Conservation (phyloP, 179 eudicot genomes). For the Beta corolliflora region DNA sequence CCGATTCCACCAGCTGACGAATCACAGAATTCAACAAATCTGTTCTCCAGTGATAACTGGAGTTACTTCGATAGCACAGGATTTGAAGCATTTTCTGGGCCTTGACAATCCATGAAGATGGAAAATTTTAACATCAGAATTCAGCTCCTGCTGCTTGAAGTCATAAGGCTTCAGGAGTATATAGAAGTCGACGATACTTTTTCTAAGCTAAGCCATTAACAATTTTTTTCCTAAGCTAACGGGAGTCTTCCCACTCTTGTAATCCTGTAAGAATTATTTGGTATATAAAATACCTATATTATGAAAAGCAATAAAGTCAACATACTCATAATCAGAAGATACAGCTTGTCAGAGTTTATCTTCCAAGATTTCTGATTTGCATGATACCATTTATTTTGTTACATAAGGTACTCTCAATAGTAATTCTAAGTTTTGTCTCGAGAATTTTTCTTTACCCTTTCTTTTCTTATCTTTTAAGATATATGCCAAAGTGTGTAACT, state of each 20-base stretch:
- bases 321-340: background rate
- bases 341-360: slow-evolving; percentile 10
- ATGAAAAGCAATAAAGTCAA: slow-evolving; percentile 27
- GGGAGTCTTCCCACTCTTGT: slow-evolving; percentile 6
- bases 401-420: slow-evolving; percentile 8
- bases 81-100: slow-evolving; percentile 43
- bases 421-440: background rate
- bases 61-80: slow-evolving; percentile 49
- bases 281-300: slow-evolving; percentile 28
- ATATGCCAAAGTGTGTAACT: background rate
- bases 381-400: slow-evolving; percentile 12
- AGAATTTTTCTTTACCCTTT: background rate
- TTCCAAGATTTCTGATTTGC: background rate
- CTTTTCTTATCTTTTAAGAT: background rate
- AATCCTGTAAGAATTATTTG: slow-evolving; percentile 25
- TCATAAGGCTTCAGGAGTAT: slow-evolving; percentile 8
- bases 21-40: slow-evolving; percentile 34
- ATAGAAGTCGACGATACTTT: slow-evolving; percentile 16
- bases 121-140: slow-evolving; percentile 10
- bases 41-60: slow-evolving; percentile 47
- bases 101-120: slow-evolving; percentile 28
- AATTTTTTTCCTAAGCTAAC: slow-evolving; percentile 17
- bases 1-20: slow-evolving; percentile 42
- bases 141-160: slow-evolving; percentile 13
- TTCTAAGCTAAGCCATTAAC: background rate